Conservation (phyloP, 805 yeast species). For the Metschnikowia sp. region DNA sequence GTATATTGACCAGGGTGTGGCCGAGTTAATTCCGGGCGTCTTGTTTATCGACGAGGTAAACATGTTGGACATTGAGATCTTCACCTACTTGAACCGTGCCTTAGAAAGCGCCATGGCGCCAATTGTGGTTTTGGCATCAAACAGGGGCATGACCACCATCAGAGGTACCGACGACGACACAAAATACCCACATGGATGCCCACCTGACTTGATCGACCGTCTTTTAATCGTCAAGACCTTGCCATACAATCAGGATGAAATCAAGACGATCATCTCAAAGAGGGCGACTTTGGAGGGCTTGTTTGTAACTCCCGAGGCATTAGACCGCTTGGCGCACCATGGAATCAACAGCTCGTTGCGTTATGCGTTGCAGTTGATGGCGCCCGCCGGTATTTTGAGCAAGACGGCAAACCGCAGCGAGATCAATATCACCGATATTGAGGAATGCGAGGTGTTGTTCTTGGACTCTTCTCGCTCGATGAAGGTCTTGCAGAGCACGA, state of each 20-base stretch:
- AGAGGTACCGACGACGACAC: constrained; percentile 84
- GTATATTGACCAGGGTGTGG: constrained; percentile 97
- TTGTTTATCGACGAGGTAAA: constrained; percentile 97
- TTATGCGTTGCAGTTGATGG: constrained; percentile 84
- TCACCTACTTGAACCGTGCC: constrained; percentile 91
- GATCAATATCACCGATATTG: constrained; percentile 66
- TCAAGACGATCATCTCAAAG: constrained; percentile 74
- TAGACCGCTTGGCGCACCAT: constrained; percentile 66
- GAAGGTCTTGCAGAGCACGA: constrained; percentile 53
- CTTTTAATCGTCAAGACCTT: constrained; percentile 87
- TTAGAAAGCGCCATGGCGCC: constrained; percentile 91
- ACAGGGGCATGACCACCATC: constrained; percentile 88
- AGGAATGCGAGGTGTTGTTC: constrained; percentile 78
- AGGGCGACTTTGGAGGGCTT: constrained; percentile 77
- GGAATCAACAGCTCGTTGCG: constrained; percentile 82
- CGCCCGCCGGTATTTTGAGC: constrained; percentile 86
- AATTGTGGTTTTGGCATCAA: constrained; percentile 91
- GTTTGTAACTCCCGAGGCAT: constrained; percentile 62
- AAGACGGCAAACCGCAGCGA: constrained; percentile 69
- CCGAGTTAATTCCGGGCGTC: constrained; percentile 97
- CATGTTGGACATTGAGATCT: constrained; percentile 96
- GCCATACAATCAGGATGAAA: constrained; percentile 83
- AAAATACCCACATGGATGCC: constrained; percentile 92
- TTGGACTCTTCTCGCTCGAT: constrained; percentile 84
- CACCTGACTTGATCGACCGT: constrained; percentile 91